These are phyloP conservation scores for Penstemon newberryi DNA, from an alignment of 257 asterid genomes.

Conservation along the genomic window DNA sequence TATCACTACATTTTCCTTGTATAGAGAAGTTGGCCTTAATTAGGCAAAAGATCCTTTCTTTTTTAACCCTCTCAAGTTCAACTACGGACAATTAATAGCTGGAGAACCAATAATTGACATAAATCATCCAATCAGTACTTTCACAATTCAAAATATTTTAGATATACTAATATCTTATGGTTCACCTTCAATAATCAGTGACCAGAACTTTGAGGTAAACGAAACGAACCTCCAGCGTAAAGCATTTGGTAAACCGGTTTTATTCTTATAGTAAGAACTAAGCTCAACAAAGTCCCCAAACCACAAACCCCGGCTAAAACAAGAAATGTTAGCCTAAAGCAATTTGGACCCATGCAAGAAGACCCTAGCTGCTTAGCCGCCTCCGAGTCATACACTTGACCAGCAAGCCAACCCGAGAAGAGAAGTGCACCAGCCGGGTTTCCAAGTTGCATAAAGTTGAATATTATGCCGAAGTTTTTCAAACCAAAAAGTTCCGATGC, in stretches of 20 bases:
- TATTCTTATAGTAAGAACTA: conserved; percentile 67
- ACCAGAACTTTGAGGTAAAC: conserved; percentile 62
- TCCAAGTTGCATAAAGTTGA: conserved; percentile 84
- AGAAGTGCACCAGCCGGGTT: conserved; percentile 81
- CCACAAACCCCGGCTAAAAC: conserved; percentile 78
- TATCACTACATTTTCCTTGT: conserved; percentile 24
- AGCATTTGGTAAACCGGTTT: conserved; percentile 96
- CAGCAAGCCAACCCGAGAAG: conserved; percentile 82
- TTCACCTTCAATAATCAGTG: conserved; percentile 37
- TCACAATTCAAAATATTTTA: no score
- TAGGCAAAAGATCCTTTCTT: conserved; percentile 29
- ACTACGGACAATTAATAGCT: conserved; percentile 35
- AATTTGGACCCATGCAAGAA: conserved; percentile 70
- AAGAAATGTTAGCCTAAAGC: conserved; percentile 77
- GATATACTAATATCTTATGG: no score
- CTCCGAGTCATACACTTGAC: conserved; percentile 70
- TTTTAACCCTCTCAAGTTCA: conserved; percentile 64
- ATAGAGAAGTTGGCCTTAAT: conserved; percentile 39
- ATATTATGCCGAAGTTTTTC: conserved; percentile 81
- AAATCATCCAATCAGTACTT: background rate
- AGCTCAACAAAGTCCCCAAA: conserved; percentile 66
- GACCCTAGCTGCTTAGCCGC: conserved; percentile 73
- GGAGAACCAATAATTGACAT: background rate
- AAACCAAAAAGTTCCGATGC: conserved; percentile 90
- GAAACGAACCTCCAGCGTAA: conserved; percentile 93